Evolutionary conservation across 148 eudicot species (phyloP).

Genomic region (Rhododendron griersonianum): DNA sequence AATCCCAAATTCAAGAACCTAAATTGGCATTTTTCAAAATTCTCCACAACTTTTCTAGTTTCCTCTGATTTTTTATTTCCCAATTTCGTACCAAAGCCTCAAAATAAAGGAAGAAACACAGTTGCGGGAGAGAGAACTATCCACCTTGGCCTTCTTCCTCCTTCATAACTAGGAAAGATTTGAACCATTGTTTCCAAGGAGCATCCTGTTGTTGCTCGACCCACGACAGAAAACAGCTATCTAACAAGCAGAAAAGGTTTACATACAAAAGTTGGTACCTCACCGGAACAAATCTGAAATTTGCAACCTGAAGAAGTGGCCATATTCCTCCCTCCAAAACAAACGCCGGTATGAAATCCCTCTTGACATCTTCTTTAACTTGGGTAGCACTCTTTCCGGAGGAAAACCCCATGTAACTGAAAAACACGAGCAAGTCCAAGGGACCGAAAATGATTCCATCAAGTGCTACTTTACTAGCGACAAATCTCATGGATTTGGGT

Average conservation of each 20-base stretch:
- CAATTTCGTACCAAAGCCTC: background rate
- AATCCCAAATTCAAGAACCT: slow-evolving; percentile 7
- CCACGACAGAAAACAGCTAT: slow-evolving; percentile 96
- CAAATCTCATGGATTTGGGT: slow-evolving; percentile 72
- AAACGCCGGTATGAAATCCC: slow-evolving; percentile 85
- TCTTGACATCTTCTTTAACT: slow-evolving; percentile 77
- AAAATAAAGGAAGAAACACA: background rate
- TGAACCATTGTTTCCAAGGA: slow-evolving; percentile 82
- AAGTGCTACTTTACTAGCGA: slow-evolving; percentile 78
- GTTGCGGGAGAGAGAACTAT: slow-evolving; percentile 15
- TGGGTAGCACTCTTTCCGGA: slow-evolving; percentile 65
- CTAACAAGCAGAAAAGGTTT: slow-evolving; percentile 89
- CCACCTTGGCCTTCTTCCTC: slow-evolving; percentile 37
- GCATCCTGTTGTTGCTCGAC: slow-evolving; percentile 93
- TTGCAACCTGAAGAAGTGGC: slow-evolving; percentile 91
- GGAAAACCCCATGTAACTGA: slow-evolving; percentile 90
- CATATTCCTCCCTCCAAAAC: slow-evolving; percentile 82
- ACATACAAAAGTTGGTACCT: slow-evolving; percentile 90
- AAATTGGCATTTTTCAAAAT: background rate
- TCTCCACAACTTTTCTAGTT: background rate
- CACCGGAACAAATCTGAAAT: slow-evolving; percentile 82
- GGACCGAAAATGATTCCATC: slow-evolving; percentile 93
- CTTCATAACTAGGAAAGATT: slow-evolving; percentile 32
- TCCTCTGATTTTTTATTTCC: background rate
- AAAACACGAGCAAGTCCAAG: slow-evolving; percentile 82